Evolutionary conservation across 305 asterid species (phyloP).

Genomic region (Fraxinus velutina): DNA sequence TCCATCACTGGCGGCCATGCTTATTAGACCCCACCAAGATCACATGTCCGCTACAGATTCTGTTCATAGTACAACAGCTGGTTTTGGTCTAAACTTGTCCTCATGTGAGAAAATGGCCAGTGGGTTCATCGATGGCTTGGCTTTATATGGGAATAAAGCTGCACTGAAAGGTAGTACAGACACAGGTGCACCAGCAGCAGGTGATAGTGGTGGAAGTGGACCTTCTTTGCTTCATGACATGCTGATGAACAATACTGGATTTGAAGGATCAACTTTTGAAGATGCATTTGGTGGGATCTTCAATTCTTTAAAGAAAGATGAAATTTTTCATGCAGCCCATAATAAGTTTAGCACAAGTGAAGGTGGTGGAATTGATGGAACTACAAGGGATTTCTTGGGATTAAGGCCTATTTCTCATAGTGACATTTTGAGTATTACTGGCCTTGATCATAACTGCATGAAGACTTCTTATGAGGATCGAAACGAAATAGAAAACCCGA

Average conservation of each 20-base stretch:
- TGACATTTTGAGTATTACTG: slow-evolving; percentile 45
- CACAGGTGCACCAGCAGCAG: slow-evolving; percentile 22
- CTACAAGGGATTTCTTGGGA: slow-evolving; percentile 68
- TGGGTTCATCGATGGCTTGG: slow-evolving; percentile 42
- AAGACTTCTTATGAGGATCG: slow-evolving; percentile 20
- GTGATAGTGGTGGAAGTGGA: slow-evolving; percentile 21
- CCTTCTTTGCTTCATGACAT: slow-evolving; percentile 36
- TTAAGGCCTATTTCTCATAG: slow-evolving; percentile 51
- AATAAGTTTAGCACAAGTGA: slow-evolving; percentile 25
- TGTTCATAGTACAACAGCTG: slow-evolving; percentile 22
- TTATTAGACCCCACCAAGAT: slow-evolving; percentile 43
- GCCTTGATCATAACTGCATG: slow-evolving; percentile 36
- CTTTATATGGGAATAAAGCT: slow-evolving; percentile 57
- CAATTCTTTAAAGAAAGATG: slow-evolving; percentile 27
- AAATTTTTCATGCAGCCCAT: slow-evolving; percentile 28
- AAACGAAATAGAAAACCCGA: slow-evolving; percentile 20
- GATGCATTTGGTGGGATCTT: slow-evolving; percentile 40
- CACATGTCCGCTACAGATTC: slow-evolving; percentile 47
- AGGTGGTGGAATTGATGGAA: slow-evolving; percentile 24
- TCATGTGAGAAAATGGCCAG: slow-evolving; percentile 40
- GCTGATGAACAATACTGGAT: slow-evolving; percentile 37
- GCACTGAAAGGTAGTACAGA: slow-evolving; percentile 24
- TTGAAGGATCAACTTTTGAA: slow-evolving; percentile 30
- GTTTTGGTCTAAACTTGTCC: slow-evolving; percentile 44
- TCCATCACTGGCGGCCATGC: slow-evolving; percentile 33